Conservation (phyloP, 257 asterid genomes). For the Voacanga thouarsii region DNA sequence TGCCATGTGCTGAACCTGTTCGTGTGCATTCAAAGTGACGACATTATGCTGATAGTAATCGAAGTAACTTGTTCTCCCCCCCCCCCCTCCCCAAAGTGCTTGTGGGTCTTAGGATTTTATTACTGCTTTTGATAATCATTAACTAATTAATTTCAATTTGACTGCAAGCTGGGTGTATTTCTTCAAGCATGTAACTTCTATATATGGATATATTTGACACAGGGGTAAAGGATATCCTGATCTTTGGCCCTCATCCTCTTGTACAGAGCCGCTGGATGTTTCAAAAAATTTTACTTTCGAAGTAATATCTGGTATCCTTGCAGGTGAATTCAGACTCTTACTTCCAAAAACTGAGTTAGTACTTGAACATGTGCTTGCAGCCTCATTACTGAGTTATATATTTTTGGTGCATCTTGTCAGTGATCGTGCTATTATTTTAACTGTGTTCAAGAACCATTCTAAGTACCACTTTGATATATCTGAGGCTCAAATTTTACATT, state of each 20-base stretch:
- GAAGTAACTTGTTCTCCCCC: not conserved
- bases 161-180: slow-evolving; percentile 12
- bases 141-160: not conserved
- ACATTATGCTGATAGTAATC: too few species aligned
- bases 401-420: not conserved
- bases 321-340: slow-evolving; percentile 43
- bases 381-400: not conserved
- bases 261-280: slow-evolving; percentile 91
- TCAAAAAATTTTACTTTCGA: slow-evolving; percentile 83
- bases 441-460: not conserved
- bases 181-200: slow-evolving; percentile 16
- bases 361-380: slow-evolving; percentile 1
- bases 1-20: not conserved
- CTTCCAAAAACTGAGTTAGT: not conserved
- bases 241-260: slow-evolving; percentile 87
- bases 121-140: not conserved
- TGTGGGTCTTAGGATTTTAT: slow-evolving; percentile 1
- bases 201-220: slow-evolving; percentile 19
- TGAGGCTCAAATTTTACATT: not conserved
- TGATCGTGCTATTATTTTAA: not conserved
- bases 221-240: slow-evolving; percentile 97
- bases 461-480: not conserved
- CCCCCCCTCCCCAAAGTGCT: not conserved
- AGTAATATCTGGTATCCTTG: slow-evolving; percentile 63
- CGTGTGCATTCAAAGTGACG: not conserved